These are phyloP conservation scores for Xerocomellus dryophilus DNA, from an alignment of 768 basidiomycete species.

Conservation along the genomic window DNA sequence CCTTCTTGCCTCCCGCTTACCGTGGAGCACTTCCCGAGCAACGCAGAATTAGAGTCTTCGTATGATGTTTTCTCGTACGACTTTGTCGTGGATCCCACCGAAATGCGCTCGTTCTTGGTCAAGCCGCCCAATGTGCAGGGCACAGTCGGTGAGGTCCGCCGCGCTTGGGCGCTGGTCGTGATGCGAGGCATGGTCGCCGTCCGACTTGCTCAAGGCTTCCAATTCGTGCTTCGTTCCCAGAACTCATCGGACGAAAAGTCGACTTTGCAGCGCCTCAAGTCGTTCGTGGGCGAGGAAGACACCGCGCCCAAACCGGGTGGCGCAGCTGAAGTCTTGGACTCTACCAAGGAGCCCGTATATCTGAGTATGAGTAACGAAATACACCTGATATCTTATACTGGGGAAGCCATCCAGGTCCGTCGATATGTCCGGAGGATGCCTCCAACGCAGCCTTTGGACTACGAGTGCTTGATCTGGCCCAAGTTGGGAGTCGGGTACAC, in stretches of 20 bases:
- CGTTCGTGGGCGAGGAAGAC: conserved; percentile 56
- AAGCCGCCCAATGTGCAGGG: conserved; percentile 53
- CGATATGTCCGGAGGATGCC: conserved; percentile 78
- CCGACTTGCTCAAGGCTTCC: conserved; percentile 90
- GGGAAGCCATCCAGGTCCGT: conserved; percentile 86
- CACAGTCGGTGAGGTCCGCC: conserved; percentile 54
- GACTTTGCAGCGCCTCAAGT: conserved; percentile 48
- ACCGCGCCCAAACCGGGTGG: conserved; percentile 54
- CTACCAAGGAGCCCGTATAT: conserved; percentile 72
- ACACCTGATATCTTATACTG: conserved; percentile 86
- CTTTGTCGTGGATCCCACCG: conserved; percentile 78
- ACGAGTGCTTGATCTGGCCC: conserved; percentile 93
- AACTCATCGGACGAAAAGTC: conserved; percentile 33
- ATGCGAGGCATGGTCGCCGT: conserved; percentile 95
- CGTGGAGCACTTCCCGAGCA: conserved; percentile 81
- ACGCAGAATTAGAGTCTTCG: conserved; percentile 66
- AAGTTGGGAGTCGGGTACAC: conserved; percentile 86
- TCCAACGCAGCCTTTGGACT: conserved; percentile 60
- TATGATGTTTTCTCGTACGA: conserved; percentile 87
- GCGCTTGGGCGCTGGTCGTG: conserved; percentile 71
- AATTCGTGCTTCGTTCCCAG: conserved; percentile 68
- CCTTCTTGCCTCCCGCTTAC: conserved; percentile 89
- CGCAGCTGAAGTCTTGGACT: conserved; percentile 60
- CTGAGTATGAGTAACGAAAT: conserved; percentile 95
- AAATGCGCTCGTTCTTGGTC: conserved; percentile 86